Base-by-base conservation (phyloP, 164 flowering plant species). In the Sedum album region DNA sequence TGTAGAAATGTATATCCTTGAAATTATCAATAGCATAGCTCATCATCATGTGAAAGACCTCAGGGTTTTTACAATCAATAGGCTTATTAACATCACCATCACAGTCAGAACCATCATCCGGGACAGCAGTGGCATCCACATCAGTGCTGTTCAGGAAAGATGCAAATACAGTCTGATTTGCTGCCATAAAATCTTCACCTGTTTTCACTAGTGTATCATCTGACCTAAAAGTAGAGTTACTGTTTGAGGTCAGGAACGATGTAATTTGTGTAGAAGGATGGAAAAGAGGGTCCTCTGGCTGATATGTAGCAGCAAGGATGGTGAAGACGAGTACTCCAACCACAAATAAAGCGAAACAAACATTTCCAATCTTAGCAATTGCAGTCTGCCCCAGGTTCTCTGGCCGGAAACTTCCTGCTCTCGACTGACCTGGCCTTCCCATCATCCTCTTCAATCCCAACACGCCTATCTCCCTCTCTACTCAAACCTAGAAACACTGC, bases 261-360 rank as follows among this genome's bases (percentile, higher is more conserved):
- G 88, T 84, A 69, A 90, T 84, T 68, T 87, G 82, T 44, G 86
- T 77, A 1, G 90, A 83, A 26, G 97, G 93, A 75, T 84, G 91
- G 69, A 90, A 87, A n/a, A 92, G 80, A n/a, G 95, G 98, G 68
- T 88, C 96, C 66, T 93, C 96, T 5, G 96, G 98, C 66, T 93
- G 77, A 73, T 88, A 90, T 0, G 93, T 90, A 14, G 93, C 96
- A 36, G 93, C 93, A 7, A 90, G 87, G 65, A 90, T 81, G 49
- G 97, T 90, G 75, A 93, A 90, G 69, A 93, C 79, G 70, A 93
- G 68, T n/a, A 90, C 92, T 9, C 89, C 91, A 31, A 85, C 20
- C 2, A 89, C 98, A 73, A 90, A 90, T 0, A 85, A 0, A 0
- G 84, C 76, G 78, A 90, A 90, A 73, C 90, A 84, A 30, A 89